Percentiles rank a stretch among this genome's conserved stretches.
Conservation (phyloP, 2,329 filamentous ascomycete species). For the Colletotrichum chrysophilum region DNA sequence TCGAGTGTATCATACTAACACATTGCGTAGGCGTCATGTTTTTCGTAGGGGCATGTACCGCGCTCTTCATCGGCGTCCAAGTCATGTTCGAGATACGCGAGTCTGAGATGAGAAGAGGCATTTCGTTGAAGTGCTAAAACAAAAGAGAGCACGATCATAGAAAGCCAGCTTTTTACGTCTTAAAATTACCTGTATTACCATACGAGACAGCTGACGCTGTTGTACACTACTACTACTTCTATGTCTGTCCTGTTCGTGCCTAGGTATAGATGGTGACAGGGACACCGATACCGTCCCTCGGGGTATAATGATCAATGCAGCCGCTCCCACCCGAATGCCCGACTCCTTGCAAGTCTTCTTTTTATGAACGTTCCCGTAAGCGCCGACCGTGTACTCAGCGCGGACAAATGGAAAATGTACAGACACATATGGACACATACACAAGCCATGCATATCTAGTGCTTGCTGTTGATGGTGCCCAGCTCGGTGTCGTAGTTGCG, state of each 20-base stretch:
- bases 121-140: constrained; percentile 81
- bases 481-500: constrained; percentile 24
- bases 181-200: background rate
- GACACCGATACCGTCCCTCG: background rate
- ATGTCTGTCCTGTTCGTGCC: background rate
- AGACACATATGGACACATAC: background rate
- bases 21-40: constrained; percentile 68
- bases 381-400: background rate
- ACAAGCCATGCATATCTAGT: background rate
- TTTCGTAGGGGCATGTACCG: constrained; percentile 71
- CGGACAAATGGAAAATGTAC: background rate
- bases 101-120: constrained; percentile 80
- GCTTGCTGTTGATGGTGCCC: constrained; percentile 20
- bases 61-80: constrained; percentile 84
- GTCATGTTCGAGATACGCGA: constrained; percentile 97
- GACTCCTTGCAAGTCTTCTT: background rate
- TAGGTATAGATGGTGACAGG: background rate
- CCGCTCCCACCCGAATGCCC: background rate
- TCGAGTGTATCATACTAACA: background rate
- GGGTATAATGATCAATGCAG: constrained; percentile 3
- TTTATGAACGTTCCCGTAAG: background rate
- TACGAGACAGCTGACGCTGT: background rate
- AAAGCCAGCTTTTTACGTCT: background rate
- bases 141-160: background rate
- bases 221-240: background rate